Evolutionary conservation across 1,284 basidiomycete genomes (phyloP).

Genomic region (Rugosomyces carneus): DNA sequence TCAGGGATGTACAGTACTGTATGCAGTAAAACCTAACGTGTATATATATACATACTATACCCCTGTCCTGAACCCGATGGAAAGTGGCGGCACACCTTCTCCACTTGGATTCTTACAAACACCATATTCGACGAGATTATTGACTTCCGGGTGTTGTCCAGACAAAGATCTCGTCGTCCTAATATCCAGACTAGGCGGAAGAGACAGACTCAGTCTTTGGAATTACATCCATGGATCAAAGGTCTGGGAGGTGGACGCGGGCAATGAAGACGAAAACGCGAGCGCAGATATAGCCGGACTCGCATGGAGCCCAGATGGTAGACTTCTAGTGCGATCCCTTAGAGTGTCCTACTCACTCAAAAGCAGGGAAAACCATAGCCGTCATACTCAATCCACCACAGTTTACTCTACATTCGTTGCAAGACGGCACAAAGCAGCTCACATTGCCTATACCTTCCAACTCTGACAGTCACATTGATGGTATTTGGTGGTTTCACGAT

Average conservation of each 20-base stretch:
- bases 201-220: conserved; percentile 70
- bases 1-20: too few relatives aligned
- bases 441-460: conserved; percentile 31
- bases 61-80: conserved; percentile 27
- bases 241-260: conserved; percentile 73
- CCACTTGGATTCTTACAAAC: conserved; percentile 54
- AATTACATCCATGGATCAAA: conserved; percentile 67
- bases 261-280: conserved; percentile 28
- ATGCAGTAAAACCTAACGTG: too few relatives aligned
- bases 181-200: conserved; percentile 55
- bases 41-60: too few relatives aligned
- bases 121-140: conserved; percentile 49
- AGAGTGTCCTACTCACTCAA: conserved; percentile 15
- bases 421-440: conserved; percentile 58
- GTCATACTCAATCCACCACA: conserved; percentile 64
- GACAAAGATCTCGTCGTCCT: conserved; percentile 76
- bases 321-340: conserved; percentile 15
- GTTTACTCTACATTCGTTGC: conserved; percentile 66
- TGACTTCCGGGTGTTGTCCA: conserved; percentile 68
- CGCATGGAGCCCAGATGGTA: conserved; percentile 79
- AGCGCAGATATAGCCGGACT: conserved; percentile 50
- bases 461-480: conserved; percentile 30
- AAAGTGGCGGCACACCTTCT: conserved; percentile 39
- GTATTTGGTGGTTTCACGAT: conserved; percentile 68
- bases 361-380: conserved; percentile 63